Evolutionary conservation across 768 basidiomycete species (phyloP).

Genomic region (Tephrocybe sp.): DNA sequence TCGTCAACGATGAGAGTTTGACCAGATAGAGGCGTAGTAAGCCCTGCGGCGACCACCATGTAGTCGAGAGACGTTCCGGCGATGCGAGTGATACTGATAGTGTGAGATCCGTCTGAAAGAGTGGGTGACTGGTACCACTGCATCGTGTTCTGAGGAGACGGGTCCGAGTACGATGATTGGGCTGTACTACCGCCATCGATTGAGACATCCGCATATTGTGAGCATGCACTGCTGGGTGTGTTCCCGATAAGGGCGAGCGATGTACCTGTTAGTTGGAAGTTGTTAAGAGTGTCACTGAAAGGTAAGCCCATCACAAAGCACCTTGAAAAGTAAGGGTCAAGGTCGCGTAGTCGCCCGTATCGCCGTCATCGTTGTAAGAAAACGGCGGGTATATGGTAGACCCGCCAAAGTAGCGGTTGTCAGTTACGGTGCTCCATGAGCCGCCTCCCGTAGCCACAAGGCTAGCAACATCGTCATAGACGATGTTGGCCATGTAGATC

Average conservation of each 20-base stretch:
- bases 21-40: conserved; percentile 18
- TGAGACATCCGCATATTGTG: conserved; percentile 20
- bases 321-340: conserved; percentile 1
- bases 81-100: conserved; percentile 20
- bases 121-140: conserved; percentile 28
- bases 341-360: background rate
- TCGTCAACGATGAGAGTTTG: conserved; percentile 24
- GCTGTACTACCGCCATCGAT: conserved; percentile 22
- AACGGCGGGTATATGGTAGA: background rate
- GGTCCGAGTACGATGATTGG: conserved; percentile 22
- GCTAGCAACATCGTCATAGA: background rate
- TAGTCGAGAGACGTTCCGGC: conserved; percentile 24
- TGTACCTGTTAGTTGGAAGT: conserved; percentile 17
- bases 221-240: conserved; percentile 16
- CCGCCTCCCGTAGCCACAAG: background rate
- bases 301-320: background rate
- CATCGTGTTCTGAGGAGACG: conserved; percentile 23
- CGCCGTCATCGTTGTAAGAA: background rate
- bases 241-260: conserved; percentile 24
- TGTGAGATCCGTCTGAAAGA: conserved; percentile 24
- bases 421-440: background rate
- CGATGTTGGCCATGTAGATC: conserved; percentile 11
- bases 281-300: background rate
- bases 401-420: conserved; percentile 1
- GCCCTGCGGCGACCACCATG: conserved; percentile 22